phyloP scores from a whole-genome alignment of 2,329 filamentous ascomycete species.

The Monosporascus cannonballus region DNA sequence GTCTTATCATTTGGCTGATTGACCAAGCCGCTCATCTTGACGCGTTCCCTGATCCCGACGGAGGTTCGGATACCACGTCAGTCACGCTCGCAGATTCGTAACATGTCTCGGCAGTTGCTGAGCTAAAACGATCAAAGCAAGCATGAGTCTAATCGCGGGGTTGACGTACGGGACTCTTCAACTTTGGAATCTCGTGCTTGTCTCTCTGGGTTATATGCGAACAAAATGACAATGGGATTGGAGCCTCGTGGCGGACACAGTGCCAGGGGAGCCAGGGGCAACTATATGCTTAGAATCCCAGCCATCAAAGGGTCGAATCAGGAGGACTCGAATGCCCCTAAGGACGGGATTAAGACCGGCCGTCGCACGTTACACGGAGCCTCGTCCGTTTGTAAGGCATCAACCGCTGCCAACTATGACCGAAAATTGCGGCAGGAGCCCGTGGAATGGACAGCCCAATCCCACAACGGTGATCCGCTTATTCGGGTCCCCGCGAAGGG shows the following conservation, averaged over 20 bases:
- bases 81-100: too few relatives aligned
- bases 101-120: background rate
- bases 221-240: background rate
- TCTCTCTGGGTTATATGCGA: background rate
- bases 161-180: too few relatives aligned
- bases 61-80: too few relatives aligned
- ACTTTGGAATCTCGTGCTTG: background rate
- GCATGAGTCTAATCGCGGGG: too few relatives aligned
- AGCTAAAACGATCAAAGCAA: background rate
- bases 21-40: too few relatives aligned
- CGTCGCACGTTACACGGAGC: background rate
- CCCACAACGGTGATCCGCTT: background rate
- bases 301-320: background rate
- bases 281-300: background rate
- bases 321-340: background rate
- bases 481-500: background rate
- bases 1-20: too few relatives aligned
- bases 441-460: background rate
- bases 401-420: background rate
- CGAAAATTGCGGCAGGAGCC: background rate
- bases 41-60: too few relatives aligned
- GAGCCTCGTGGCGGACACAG: background rate
- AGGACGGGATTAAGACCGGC: background rate
- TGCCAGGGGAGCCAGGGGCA: background rate
- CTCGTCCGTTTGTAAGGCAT: background rate